Base-by-base conservation (phyloP, 1,139 yeast genomes). In the Geotrichum bryndzae region DNA sequence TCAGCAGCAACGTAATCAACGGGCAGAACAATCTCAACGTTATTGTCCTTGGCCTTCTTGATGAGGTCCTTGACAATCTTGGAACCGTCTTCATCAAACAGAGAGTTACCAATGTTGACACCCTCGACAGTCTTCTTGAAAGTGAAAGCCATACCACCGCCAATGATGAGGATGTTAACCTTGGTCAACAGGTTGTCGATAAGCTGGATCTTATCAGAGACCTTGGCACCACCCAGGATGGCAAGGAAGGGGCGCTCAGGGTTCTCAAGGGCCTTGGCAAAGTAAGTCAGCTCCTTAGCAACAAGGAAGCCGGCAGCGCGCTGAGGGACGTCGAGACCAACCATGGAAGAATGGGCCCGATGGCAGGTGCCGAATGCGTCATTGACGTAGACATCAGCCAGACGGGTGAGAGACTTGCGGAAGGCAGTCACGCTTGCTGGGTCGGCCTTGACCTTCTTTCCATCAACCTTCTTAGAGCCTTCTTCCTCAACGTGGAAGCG, bases 81-180 rank as follows among this genome's bases (percentile, higher is more conserved):
- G 71, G 98, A 87, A 74, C 98, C 98, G 64, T 85, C 96, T 74
- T 84, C 88, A 76, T 92, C 98, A 79, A 76, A 92, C 73, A 92
- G 82, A 54, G 98, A 92, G 77, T 85, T 80, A 77, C 98, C 98
- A 72, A 94, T 94, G 66, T 72, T 77, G 81, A 89, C 86, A 76
- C 84, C 83, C 77, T 90, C 88, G 70, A 90, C 78, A 64, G 92
- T 88, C 84, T 94, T 92, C 84, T 89, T 90, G 84, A 92, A 92
- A 73, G 98, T 92, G 86, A 91, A 92, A 65, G 98, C 92, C 98
- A 92, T 92, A 81, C 98, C 98, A 81, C 98, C 98, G 77, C 98
- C 97, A 73, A 92, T 87, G 79, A 92, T 90, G 77, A 92, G 83
- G 67, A 86, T 79, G 79, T 94, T 87, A 73, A 92, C 97, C 85